Conservation (phyloP, 2,329 filamentous ascomycete species). For the Aureobasidium sp. region DNA sequence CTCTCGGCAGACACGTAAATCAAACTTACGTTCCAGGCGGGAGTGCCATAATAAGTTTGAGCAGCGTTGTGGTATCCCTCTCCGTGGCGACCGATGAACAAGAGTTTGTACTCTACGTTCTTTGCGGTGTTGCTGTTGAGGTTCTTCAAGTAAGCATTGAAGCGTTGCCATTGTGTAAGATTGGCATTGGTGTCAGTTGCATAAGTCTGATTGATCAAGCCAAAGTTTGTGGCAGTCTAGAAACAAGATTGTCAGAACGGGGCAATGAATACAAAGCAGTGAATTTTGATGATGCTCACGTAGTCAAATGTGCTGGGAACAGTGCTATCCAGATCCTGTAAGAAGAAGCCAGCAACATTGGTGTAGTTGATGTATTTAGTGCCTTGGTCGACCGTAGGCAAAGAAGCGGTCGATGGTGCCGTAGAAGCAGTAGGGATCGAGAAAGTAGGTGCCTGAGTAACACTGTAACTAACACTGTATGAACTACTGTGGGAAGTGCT, state of each 20-base stretch:
- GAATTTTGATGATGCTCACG: conserved; percentile 33
- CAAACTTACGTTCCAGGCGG: conserved; percentile 58
- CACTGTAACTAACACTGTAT: neutral
- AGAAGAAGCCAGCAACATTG: conserved; percentile 55
- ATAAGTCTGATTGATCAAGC: conserved; percentile 57
- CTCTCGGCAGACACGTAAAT: neutral
- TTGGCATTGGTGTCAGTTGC: conserved; percentile 44
- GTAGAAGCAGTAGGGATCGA: conserved; percentile 19
- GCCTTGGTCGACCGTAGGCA: conserved; percentile 17
- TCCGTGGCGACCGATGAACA: conserved; percentile 64
- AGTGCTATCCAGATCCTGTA: conserved; percentile 55
- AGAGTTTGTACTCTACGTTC: conserved; percentile 58
- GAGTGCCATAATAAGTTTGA: conserved; percentile 59
- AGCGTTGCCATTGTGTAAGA: conserved; percentile 59
- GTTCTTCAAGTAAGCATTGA: conserved; percentile 50
- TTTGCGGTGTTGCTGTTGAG: conserved; percentile 47
- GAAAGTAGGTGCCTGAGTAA: conserved; percentile 3
- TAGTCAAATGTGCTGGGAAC: conserved; percentile 56
- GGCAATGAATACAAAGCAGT: too few relatives aligned
- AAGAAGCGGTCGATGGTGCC: conserved; percentile 16
- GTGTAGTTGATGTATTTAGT: conserved; percentile 49
- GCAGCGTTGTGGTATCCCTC: conserved; percentile 60
- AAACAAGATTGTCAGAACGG: neutral
- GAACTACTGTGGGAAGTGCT: neutral
- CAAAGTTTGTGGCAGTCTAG: conserved; percentile 56